These are phyloP conservation scores for Carex cristatella DNA, from an alignment of 176 grass and related monocot species.

Conservation along the genomic window DNA sequence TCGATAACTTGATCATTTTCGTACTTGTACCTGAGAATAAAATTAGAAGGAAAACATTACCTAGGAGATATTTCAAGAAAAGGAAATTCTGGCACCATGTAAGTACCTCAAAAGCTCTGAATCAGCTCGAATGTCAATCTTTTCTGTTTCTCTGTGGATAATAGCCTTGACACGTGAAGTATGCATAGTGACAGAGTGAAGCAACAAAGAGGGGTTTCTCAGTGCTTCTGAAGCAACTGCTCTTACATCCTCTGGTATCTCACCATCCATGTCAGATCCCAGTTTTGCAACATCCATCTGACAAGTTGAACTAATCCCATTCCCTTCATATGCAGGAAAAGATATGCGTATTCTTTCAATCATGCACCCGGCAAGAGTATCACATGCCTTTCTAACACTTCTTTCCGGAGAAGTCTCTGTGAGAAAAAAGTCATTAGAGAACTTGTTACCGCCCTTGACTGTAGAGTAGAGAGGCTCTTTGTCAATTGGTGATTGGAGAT, in stretches of 20 bases:
- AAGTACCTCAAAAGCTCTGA: conserved; percentile 91
- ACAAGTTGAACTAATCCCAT: conserved; percentile 72
- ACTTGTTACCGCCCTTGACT: conserved; percentile 51
- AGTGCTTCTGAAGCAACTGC: conserved; percentile 60
- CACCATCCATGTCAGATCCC: conserved; percentile 81
- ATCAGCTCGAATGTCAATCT: conserved; percentile 88
- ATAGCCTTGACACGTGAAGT: conserved; percentile 58
- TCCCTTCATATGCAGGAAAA: conserved; percentile 92
- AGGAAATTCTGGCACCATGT: background rate
- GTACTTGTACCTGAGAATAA: conserved; percentile 91
- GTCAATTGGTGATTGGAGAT: conserved; percentile 52
- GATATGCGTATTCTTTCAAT: conserved; percentile 65
- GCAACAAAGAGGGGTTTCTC: conserved; percentile 71
- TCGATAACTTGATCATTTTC: conserved; percentile 96
- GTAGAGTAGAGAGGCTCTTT: conserved; percentile 68
- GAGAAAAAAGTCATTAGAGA: conserved; percentile 60
- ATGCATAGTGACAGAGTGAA: conserved; percentile 73
- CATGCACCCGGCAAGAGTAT: conserved; percentile 71
- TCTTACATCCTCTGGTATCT: conserved; percentile 80
- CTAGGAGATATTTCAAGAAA: background rate
- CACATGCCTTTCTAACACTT: conserved; percentile 70
- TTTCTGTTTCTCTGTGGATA: conserved; percentile 90
- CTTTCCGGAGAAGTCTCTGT: conserved; percentile 73
- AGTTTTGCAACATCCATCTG: conserved; percentile 78
- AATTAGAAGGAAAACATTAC: conserved; percentile 12